A percentile compares a stretch with the other conserved stretches of the same genome.
Evolutionary conservation across 2,329 filamentous ascomycete species (phyloP).

Genomic region (Scytalidium lignicola): DNA sequence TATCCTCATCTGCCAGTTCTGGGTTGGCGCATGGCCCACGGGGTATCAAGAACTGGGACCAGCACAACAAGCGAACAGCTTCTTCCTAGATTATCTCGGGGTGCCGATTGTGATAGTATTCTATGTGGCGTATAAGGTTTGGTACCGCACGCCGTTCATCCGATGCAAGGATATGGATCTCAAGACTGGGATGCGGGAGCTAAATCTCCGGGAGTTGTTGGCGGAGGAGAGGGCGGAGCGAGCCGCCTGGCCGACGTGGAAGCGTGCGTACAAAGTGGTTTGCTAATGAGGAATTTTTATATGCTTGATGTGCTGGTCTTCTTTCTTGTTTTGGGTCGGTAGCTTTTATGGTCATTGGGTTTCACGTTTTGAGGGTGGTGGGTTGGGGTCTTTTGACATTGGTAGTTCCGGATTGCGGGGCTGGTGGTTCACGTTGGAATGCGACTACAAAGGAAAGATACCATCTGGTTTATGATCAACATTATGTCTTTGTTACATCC

Average conservation of each 20-base stretch:
- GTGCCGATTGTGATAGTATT: conserved; percentile 63
- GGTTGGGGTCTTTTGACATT: background rate
- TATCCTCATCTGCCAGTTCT: conserved; percentile 80
- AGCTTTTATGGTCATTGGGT: background rate
- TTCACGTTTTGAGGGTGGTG: too few relatives aligned
- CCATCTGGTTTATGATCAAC: background rate
- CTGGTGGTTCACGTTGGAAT: background rate
- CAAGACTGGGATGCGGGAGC: conserved; percentile 75
- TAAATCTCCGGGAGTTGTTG: conserved; percentile 74
- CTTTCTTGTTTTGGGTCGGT: background rate
- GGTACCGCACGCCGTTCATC: conserved; percentile 64
- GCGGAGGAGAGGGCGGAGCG: conserved; percentile 75
- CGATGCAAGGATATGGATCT: conserved; percentile 74
- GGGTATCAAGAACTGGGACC: conserved; percentile 43
- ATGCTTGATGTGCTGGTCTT: background rate
- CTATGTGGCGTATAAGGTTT: conserved; percentile 73
- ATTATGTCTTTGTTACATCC: background rate
- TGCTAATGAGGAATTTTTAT: conserved; percentile 42
- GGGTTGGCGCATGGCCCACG: conserved; percentile 76
- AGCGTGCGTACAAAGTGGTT: conserved; percentile 67
- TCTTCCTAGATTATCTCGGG: conserved; percentile 70
- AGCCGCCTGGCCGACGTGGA: conserved; percentile 69
- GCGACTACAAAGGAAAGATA: background rate
- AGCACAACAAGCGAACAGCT: conserved; percentile 50
- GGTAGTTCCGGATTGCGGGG: background rate